Percentiles rank a stretch among this genome's conserved stretches.
Conservation (phyloP, 768 basidiomycete species). For the Mrakia gelida region DNA sequence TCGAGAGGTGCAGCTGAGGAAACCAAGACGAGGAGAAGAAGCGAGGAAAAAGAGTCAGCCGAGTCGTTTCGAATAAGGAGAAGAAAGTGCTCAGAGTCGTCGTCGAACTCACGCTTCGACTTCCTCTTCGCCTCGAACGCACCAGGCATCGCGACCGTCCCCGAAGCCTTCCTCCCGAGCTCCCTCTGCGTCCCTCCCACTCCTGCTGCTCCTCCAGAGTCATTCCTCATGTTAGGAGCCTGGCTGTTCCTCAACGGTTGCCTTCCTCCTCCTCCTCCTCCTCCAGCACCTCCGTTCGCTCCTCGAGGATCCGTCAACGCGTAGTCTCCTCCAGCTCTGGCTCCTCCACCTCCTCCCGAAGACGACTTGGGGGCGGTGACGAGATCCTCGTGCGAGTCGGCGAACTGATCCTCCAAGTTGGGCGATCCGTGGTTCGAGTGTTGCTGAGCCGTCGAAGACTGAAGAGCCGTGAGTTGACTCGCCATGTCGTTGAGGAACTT, state of each 20-base stretch:
- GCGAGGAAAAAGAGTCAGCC: not conserved
- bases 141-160: not conserved
- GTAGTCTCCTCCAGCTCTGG: not conserved
- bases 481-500: constrained; percentile 21
- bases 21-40: not conserved
- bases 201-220: not conserved
- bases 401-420: not conserved
- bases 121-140: not conserved
- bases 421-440: not conserved
- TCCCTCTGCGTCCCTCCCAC: not conserved
- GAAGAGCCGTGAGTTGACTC: constrained; percentile 8
- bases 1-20: not conserved
- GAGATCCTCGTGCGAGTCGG: not conserved
- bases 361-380: not conserved
- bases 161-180: not conserved
- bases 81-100: too few relatives aligned
- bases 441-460: not conserved
- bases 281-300: not conserved
- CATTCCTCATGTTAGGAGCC: not conserved
- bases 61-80: not conserved
- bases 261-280: not conserved
- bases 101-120: not conserved
- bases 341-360: not conserved
- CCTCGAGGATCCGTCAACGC: not conserved
- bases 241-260: not conserved